phyloP scores from a whole-genome alignment of 768 basidiomycete genomes.

The Infundibulicybe gibba region DNA sequence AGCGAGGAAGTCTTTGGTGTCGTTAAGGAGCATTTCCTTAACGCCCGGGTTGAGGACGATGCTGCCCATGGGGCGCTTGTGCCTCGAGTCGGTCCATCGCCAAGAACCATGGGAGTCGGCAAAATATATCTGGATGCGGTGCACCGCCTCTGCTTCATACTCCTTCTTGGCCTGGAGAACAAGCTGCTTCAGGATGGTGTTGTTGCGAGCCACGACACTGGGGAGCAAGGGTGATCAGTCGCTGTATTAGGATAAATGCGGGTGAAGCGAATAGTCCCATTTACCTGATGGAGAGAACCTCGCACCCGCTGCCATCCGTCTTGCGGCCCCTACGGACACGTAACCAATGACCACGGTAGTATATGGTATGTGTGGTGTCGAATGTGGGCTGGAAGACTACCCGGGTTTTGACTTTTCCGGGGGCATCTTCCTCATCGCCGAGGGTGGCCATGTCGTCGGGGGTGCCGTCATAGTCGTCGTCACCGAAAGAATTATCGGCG shows the following conservation, averaged over 20 bases:
- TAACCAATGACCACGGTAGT: constrained; percentile 82
- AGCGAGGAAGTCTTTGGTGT: constrained; percentile 79
- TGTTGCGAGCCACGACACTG: constrained; percentile 81
- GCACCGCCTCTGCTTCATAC: constrained; percentile 84
- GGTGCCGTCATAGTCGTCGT: constrained; percentile 45
- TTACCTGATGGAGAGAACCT: constrained; percentile 75
- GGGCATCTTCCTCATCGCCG: constrained; percentile 34
- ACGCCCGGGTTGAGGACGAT: constrained; percentile 88
- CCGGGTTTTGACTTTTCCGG: constrained; percentile 70
- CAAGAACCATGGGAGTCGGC: constrained; percentile 86
- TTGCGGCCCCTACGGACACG: constrained; percentile 70
- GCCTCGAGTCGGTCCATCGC: constrained; percentile 84
- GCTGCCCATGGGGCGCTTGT: constrained; percentile 85
- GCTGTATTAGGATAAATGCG: constrained; percentile 4
- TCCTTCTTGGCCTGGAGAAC: constrained; percentile 87
- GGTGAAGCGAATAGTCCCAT: constrained; percentile 4
- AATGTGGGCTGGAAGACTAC: constrained; percentile 88
- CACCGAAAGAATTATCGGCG: constrained; percentile 53
- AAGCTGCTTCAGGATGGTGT: constrained; percentile 83
- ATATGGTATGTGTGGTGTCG: constrained; percentile 87
- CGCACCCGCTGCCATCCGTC: constrained; percentile 63
- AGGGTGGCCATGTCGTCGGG: constrained; percentile 12
- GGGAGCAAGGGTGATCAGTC: constrained; percentile 6
- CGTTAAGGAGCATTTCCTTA: constrained; percentile 83
- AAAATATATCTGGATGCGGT: constrained; percentile 87